Evolutionary conservation across 441 rosid genomes (phyloP).

Genomic region (Kokia cookei): DNA sequence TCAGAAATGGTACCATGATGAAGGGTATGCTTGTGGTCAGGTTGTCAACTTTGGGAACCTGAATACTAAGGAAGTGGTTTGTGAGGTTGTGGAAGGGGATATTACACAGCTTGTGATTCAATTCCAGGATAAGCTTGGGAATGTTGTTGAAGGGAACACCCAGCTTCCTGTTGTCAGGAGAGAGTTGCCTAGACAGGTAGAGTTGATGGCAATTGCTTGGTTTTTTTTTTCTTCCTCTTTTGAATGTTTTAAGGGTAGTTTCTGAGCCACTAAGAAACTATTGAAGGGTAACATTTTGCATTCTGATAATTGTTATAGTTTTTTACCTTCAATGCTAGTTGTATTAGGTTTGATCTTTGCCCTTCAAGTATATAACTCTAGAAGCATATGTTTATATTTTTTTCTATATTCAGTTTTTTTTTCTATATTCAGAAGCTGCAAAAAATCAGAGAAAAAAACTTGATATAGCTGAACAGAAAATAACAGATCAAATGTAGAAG

Average conservation of each 20-base stretch:
- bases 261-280: not conserved
- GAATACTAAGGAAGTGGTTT: slow-evolving; percentile 82
- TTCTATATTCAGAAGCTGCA: not conserved
- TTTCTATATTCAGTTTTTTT: not conserved
- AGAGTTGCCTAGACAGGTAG: slow-evolving; percentile 85
- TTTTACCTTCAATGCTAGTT: not conserved
- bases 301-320: not conserved
- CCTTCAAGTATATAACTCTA: not conserved
- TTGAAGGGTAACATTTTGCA: not conserved
- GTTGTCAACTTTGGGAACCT: slow-evolving; percentile 96
- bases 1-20: slow-evolving; percentile 93
- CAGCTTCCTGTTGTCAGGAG: slow-evolving; percentile 78
- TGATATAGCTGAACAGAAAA: not conserved
- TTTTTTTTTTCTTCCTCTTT: not conserved
- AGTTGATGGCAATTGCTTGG: not conserved
- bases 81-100: slow-evolving; percentile 99
- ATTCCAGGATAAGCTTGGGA: slow-evolving; percentile 93
- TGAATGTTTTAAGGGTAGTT: not conserved
- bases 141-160: slow-evolving; percentile 92
- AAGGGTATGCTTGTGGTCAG: slow-evolving; percentile 94
- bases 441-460: not conserved
- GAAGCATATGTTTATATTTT: not conserved
- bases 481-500: not conserved
- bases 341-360: not conserved
- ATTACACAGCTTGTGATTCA: slow-evolving; percentile 77